Conservation (phyloP, 2,329 filamentous ascomycete genomes). For the Ceratocystiopsis minuta region DNA sequence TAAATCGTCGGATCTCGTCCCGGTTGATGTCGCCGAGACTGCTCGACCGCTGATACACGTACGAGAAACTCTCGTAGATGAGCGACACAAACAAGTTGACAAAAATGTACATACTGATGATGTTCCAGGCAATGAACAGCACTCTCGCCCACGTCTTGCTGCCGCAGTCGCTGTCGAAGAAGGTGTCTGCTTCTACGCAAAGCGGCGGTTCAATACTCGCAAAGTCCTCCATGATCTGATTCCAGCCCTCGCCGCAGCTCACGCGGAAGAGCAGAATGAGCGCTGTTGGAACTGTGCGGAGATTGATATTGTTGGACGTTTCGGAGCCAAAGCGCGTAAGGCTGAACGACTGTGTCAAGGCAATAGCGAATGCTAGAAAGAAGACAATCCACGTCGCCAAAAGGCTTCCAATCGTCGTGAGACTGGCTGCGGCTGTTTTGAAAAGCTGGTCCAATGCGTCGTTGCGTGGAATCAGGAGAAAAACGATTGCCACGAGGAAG, state of each 20-base stretch:
- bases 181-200: slow-evolving; percentile 54
- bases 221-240: slow-evolving; percentile 90
- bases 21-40: slow-evolving; percentile 80
- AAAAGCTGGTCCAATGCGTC: slow-evolving; percentile 95
- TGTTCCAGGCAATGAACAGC: slow-evolving; percentile 93
- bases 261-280: slow-evolving; percentile 84
- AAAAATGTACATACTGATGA: slow-evolving; percentile 99
- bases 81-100: slow-evolving; percentile 95
- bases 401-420: slow-evolving; percentile 78
- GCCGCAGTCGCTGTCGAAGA: slow-evolving; percentile 83
- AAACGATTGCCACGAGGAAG: slow-evolving; percentile 75
- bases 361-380: slow-evolving; percentile 91
- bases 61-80: slow-evolving; percentile 98
- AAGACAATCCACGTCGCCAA: slow-evolving; percentile 94
- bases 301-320: slow-evolving; percentile 68
- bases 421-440: slow-evolving; percentile 90
- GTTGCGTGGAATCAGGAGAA: slow-evolving; percentile 86
- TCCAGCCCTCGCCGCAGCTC: slow-evolving; percentile 93
- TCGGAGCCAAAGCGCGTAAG: slow-evolving; percentile 68
- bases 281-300: slow-evolving; percentile 84
- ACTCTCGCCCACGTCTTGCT: slow-evolving; percentile 74
- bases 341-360: slow-evolving; percentile 87
- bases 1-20: slow-evolving; percentile 90
- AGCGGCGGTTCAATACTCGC: slow-evolving; percentile 61
- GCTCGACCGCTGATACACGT: slow-evolving; percentile 92